Percentiles rank a stretch among this genome's conserved stretches.
These are phyloP conservation scores for Boletus coccyginus DNA, from an alignment of 768 basidiomycete genomes.

Conservation along the genomic window DNA sequence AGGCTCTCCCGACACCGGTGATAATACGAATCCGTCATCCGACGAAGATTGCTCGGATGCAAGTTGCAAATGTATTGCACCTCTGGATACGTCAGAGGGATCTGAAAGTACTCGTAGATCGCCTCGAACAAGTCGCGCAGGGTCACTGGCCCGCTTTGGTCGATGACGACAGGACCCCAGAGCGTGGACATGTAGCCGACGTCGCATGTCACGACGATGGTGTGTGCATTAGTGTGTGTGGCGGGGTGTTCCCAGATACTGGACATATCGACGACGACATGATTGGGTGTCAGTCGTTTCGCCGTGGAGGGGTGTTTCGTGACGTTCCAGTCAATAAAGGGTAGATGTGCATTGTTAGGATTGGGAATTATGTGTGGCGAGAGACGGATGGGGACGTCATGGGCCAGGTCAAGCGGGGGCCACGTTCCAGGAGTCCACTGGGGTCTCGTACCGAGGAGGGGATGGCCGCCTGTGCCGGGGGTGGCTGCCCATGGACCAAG, in stretches of 20 bases:
- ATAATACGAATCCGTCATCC: slow-evolving; percentile 27
- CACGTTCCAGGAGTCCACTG: slow-evolving; percentile 28
- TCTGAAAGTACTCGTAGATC: slow-evolving; percentile 48
- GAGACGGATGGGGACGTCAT: slow-evolving; percentile 22
- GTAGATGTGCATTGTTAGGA: slow-evolving; percentile 26
- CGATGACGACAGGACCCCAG: slow-evolving; percentile 52
- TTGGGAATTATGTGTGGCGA: slow-evolving; percentile 32
- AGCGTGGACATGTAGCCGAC: slow-evolving; percentile 22
- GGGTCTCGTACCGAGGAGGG: slow-evolving; percentile 23
- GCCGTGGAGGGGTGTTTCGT: slow-evolving; percentile 32
- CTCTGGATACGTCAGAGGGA: slow-evolving; percentile 36
- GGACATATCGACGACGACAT: slow-evolving; percentile 21
- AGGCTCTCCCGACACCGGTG: slow-evolving; percentile 38
- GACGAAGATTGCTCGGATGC: slow-evolving; percentile 17
- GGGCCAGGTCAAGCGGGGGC: slow-evolving; percentile 26
- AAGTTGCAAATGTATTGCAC: slow-evolving; percentile 20
- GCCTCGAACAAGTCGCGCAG: slow-evolving; percentile 47
- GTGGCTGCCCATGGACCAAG: slow-evolving; percentile 16
- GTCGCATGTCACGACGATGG: slow-evolving; percentile 26
- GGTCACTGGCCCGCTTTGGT: slow-evolving; percentile 34
- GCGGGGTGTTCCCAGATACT: slow-evolving; percentile 15
- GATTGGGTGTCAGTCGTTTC: slow-evolving; percentile 29
- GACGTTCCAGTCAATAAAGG: slow-evolving; percentile 37
- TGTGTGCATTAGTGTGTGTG: slow-evolving; percentile 21
- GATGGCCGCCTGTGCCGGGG: slow-evolving; percentile 20